Evolutionary conservation across 225 moss, liverwort and hornwort species (phyloP).

Genomic region (Marchantia paleacea): DNA sequence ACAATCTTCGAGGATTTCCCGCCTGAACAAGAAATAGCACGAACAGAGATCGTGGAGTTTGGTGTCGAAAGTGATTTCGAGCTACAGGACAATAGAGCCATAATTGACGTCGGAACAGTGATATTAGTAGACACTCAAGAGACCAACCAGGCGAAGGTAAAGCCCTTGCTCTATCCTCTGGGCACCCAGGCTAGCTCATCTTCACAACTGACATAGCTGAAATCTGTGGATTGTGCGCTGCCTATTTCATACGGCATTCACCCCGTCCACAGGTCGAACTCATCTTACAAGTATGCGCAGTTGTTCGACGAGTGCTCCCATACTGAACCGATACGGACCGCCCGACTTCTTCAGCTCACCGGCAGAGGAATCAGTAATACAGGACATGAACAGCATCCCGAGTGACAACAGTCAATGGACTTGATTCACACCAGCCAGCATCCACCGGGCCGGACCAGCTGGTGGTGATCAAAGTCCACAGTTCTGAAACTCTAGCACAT

Average conservation of each 20-base stretch:
- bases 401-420: background rate
- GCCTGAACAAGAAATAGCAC: background rate
- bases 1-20: background rate
- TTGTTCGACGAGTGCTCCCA: background rate
- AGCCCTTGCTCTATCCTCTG: background rate
- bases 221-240: too few species aligned
- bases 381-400: background rate
- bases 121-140: background rate
- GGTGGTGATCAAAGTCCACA: background rate
- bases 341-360: background rate
- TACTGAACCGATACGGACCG: background rate
- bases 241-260: too few species aligned
- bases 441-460: background rate
- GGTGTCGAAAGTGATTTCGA: background rate
- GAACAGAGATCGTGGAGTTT: background rate
- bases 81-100: conserved; percentile 13
- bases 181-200: background rate
- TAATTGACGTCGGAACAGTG: background rate
- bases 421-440: background rate
- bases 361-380: background rate
- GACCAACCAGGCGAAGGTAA: background rate
- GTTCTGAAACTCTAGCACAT: background rate
- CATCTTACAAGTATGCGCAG: too few species aligned
- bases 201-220: background rate
- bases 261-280: too few species aligned